A percentile compares a stretch with the other conserved stretches of the same genome.
These are phyloP conservation scores for Malus fusca DNA, from an alignment of 306 rosid species.

Conservation along the genomic window DNA sequence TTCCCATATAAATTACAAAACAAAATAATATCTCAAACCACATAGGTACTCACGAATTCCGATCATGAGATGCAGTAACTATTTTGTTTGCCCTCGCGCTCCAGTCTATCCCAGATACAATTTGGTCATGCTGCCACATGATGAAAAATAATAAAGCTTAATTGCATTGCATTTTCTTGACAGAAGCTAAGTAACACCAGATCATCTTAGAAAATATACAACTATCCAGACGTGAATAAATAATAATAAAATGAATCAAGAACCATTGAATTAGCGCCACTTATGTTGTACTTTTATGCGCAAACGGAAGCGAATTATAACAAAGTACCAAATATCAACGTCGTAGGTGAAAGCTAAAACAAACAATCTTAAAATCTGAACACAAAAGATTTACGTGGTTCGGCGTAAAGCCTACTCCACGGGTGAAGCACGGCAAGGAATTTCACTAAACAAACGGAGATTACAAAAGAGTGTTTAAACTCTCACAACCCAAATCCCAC, in stretches of 20 bases:
- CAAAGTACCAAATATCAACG: no score
- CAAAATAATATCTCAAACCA: constrained; percentile 15
- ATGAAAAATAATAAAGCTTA: constrained; percentile 1
- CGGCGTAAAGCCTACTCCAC: no score
- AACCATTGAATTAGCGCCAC: no score
- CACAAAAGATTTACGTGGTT: no score
- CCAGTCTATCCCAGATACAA: constrained; percentile 91
- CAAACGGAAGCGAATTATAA: no score
- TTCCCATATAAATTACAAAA: not conserved
- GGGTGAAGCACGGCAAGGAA: no score
- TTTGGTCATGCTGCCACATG: constrained; percentile 81
- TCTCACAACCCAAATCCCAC: no score
- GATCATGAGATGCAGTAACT: constrained; percentile 93
- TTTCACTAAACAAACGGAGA: no score
- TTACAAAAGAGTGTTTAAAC: no score
- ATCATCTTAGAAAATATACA: not conserved
- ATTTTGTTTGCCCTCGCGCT: constrained; percentile 74
- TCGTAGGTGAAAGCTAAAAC: no score
- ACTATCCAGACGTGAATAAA: constrained; percentile 1
- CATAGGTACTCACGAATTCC: constrained; percentile 79
- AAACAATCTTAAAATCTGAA: no score
- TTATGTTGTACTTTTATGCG: no score
- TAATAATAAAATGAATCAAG: not conserved
- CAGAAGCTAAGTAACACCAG: constrained; percentile 4
- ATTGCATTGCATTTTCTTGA: constrained; percentile 10